Percentiles rank a stretch among this genome's conserved stretches.
Conservation (phyloP, 2,329 filamentous ascomycete species). For the Colletotrichum cereale region DNA sequence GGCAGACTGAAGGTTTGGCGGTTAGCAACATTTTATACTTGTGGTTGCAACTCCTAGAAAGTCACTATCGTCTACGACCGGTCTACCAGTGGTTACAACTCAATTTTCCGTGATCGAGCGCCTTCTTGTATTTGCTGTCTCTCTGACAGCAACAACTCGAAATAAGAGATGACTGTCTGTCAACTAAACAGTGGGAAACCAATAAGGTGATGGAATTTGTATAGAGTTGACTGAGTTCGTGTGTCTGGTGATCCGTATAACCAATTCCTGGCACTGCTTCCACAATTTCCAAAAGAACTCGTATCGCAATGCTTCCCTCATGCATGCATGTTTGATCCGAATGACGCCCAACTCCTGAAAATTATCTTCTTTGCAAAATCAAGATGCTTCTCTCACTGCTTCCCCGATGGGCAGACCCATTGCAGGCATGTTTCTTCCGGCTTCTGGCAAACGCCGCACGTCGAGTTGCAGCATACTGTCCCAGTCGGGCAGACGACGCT, state of each 20-base stretch:
- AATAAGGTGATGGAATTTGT: background rate
- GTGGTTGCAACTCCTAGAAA: background rate
- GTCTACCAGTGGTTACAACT: background rate
- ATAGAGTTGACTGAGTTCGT: background rate
- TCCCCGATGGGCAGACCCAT: constrained; percentile 39
- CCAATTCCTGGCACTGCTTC: background rate
- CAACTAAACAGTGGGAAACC: no score
- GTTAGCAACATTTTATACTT: background rate
- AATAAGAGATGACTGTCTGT: background rate
- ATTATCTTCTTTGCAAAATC: background rate
- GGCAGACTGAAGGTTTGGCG: constrained; percentile 19
- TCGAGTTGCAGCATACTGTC: constrained; percentile 42
- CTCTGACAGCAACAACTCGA: no score
- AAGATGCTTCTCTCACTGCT: background rate
- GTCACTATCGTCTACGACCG: background rate
- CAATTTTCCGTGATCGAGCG: background rate
- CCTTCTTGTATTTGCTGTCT: no score
- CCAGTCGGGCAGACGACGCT: constrained; percentile 37
- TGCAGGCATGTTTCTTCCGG: constrained; percentile 35
- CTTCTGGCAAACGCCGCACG: constrained; percentile 39
- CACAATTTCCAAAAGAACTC: no score
- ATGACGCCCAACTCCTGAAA: constrained; percentile 10
- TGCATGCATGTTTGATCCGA: background rate
- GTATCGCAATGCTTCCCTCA: background rate
- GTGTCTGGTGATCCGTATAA: background rate